phyloP scores from a whole-genome alignment of 768 basidiomycete species.

The Pisolithus orientalis region DNA sequence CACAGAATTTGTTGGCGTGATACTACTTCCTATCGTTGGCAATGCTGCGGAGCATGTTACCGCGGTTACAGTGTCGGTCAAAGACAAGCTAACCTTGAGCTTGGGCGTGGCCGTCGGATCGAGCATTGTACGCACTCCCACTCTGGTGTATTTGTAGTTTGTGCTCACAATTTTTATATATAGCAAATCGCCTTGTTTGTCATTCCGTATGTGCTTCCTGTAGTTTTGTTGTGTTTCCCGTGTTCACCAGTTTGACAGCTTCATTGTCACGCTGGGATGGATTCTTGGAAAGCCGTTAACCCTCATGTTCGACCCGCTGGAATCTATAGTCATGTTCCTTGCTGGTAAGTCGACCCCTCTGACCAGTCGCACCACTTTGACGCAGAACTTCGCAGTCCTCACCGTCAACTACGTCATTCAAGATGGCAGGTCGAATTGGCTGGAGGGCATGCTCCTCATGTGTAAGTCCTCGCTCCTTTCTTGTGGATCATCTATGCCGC shows the following conservation, averaged over 20 bases:
- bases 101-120: slow-evolving; percentile 88
- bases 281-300: slow-evolving; percentile 71
- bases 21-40: slow-evolving; percentile 86
- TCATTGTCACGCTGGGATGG: slow-evolving; percentile 79
- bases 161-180: not conserved
- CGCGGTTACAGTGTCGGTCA: slow-evolving; percentile 86
- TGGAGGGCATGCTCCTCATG: slow-evolving; percentile 83
- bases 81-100: slow-evolving; percentile 82
- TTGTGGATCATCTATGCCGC: not conserved
- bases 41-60: slow-evolving; percentile 91
- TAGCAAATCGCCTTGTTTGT: slow-evolving; percentile 73
- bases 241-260: slow-evolving; percentile 32
- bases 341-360: slow-evolving; percentile 13
- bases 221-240: not conserved
- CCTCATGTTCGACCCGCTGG: slow-evolving; percentile 82
- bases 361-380: not conserved
- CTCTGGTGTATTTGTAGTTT: not conserved
- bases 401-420: slow-evolving; percentile 82
- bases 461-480: slow-evolving; percentile 30
- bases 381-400: slow-evolving; percentile 40
- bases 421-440: slow-evolving; percentile 88
- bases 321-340: slow-evolving; percentile 39
- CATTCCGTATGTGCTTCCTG: slow-evolving; percentile 41
- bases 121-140: slow-evolving; percentile 52
- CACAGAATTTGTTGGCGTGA: slow-evolving; percentile 81